These are phyloP conservation scores for Pseudisothecium myosuroides DNA, from an alignment of 225 moss, liverwort and hornwort genomes.

Conservation along the genomic window DNA sequence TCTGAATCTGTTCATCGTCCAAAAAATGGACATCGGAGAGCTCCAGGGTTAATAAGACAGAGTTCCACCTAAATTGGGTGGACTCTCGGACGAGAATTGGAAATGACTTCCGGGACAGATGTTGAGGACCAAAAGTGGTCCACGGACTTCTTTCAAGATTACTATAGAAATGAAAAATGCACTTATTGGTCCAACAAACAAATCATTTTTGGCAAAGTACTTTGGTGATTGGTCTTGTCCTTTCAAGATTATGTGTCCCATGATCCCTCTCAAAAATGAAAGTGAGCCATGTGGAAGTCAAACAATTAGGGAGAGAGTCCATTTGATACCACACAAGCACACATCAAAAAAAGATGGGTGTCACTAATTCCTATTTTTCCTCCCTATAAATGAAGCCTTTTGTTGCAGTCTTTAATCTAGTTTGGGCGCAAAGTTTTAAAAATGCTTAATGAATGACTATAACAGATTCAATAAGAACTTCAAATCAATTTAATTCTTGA, in stretches of 20 bases:
- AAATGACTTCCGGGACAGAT: accelerated
- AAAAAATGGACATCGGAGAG: too few relatives aligned
- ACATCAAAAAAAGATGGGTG: too few relatives aligned
- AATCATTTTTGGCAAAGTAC: not conserved
- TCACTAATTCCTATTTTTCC: too few relatives aligned
- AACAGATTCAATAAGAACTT: too few relatives aligned
- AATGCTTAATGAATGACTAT: not conserved
- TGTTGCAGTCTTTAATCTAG: accelerated
- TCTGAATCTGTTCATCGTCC: too few relatives aligned
- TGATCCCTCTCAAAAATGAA: not conserved
- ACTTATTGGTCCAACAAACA: not conserved
- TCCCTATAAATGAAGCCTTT: not conserved
- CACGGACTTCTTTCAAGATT: not conserved
- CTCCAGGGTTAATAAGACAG: too few relatives aligned
- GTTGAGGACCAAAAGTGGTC: accelerated
- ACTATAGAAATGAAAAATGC: not conserved
- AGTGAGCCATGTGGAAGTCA: too few relatives aligned
- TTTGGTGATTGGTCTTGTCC: accelerated
- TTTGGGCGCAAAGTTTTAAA: accelerated
- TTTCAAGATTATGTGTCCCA: accelerated
- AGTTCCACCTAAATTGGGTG: not conserved
- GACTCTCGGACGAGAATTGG: accelerated
- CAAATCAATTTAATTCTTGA: not conserved
- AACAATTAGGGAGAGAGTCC: not conserved
- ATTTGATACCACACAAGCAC: not conserved